Evolutionary conservation across 495 filamentous ascomycete species (phyloP).

Genomic region (Neurospora sp.): DNA sequence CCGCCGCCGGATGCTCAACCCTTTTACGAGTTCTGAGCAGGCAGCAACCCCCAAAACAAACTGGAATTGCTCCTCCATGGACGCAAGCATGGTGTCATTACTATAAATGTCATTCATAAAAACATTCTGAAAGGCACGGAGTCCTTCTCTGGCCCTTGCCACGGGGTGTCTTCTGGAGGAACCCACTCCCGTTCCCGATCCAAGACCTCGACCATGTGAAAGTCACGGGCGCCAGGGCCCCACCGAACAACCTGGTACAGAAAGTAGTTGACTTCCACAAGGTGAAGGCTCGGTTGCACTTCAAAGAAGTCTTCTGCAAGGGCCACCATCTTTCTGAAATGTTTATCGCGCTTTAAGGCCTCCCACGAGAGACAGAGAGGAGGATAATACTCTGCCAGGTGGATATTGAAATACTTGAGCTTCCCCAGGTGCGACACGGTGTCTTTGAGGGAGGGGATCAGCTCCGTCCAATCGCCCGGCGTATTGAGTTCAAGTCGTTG

Average conservation of each 20-base stretch:
- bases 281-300: not conserved
- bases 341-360: not conserved
- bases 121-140: not conserved
- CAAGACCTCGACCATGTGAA: not conserved
- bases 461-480: not conserved
- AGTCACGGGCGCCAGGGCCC: not conserved
- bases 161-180: not conserved
- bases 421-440: not conserved
- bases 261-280: not conserved
- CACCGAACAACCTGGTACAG: not conserved
- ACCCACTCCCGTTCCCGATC: not conserved
- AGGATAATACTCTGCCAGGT: not conserved
- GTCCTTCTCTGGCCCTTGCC: not conserved
- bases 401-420: not conserved
- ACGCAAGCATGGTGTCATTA: not conserved
- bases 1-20: not conserved
- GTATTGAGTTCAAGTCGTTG: not conserved
- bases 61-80: not conserved
- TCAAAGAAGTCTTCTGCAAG: not conserved
- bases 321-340: not conserved
- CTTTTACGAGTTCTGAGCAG: not conserved
- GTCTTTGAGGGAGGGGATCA: not conserved
- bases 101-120: not conserved
- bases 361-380: not conserved
- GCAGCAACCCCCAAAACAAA: not conserved